Percentiles rank a stretch among this genome's conserved stretches.
Conservation (phyloP, 352 stramenopile genomes). For the Pythium brassicae region DNA sequence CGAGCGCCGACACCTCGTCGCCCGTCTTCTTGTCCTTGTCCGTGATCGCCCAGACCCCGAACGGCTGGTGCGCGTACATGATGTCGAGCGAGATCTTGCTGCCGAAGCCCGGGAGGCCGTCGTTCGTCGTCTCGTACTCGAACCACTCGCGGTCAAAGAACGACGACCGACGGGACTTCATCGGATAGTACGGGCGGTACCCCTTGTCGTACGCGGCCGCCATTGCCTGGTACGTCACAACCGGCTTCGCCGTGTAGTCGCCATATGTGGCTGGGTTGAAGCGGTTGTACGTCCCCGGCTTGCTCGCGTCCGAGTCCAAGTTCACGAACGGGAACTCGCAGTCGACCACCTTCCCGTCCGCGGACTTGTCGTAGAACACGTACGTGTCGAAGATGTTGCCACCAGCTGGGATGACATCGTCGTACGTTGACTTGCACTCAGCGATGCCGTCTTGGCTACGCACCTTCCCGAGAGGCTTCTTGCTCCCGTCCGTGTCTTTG, state of each 20-base stretch:
- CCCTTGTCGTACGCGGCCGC: constrained; percentile 36
- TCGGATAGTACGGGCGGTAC: constrained; percentile 88
- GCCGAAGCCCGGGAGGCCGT: constrained; percentile 39
- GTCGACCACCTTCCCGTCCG: constrained; percentile 60
- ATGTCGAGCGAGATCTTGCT: constrained; percentile 49
- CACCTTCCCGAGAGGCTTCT: constrained; percentile 28
- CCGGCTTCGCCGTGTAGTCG: constrained; percentile 30
- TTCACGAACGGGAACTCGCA: constrained; percentile 86
- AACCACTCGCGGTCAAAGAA: constrained; percentile 91
- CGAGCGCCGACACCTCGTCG: constrained; percentile 25
- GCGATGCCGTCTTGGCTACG: constrained; percentile 23
- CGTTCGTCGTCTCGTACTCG: constrained; percentile 46
- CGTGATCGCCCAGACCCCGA: constrained; percentile 74
- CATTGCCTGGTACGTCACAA: constrained; percentile 72
- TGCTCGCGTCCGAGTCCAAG: constrained; percentile 32
- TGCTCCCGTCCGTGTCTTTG: constrained; percentile 23
- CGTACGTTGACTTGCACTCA: constrained; percentile 39
- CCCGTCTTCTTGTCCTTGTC: constrained; percentile 18
- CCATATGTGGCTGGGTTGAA: constrained; percentile 44
- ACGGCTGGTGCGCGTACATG: constrained; percentile 64
- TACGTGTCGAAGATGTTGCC: constrained; percentile 68
- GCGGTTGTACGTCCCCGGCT: constrained; percentile 38
- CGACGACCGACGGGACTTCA: constrained; percentile 67
- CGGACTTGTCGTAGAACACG: constrained; percentile 75
- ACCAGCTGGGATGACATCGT: constrained; percentile 40